Conservation (phyloP, 2,329 filamentous ascomycete genomes). For the Pseudopithomyces chartarum region DNA sequence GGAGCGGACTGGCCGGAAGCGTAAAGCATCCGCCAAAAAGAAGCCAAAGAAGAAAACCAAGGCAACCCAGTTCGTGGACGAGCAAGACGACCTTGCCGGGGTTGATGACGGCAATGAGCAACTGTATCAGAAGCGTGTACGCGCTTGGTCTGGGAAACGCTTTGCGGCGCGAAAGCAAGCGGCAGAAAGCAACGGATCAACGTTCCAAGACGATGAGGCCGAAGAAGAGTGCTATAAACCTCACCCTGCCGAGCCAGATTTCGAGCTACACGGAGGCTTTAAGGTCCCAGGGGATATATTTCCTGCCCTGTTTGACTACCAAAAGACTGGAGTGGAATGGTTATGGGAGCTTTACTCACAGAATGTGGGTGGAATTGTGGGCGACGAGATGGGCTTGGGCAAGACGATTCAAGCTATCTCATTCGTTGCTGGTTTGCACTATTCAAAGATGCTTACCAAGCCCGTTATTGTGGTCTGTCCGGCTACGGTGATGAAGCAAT, state of each 20-base stretch:
- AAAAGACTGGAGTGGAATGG: constrained; percentile 97
- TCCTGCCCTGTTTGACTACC: constrained; percentile 91
- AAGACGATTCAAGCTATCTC: constrained; percentile 86
- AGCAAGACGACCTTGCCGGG: constrained; percentile 61
- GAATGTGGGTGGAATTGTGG: constrained; percentile 89
- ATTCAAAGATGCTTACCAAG: constrained; percentile 81
- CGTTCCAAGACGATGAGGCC: constrained; percentile 36
- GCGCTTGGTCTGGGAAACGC: constrained; percentile 73
- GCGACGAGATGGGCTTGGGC: constrained; percentile 98
- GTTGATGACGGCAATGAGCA: constrained; percentile 89
- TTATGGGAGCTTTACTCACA: constrained; percentile 90
- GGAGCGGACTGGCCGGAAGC: constrained; percentile 46
- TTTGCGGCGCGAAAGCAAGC: constrained; percentile 62
- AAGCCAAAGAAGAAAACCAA: constrained; percentile 26
- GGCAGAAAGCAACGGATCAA: constrained; percentile 39
- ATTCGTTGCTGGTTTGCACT: constrained; percentile 88
- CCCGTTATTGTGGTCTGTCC: constrained; percentile 92
- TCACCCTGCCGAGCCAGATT: constrained; percentile 80
- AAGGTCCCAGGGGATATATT: constrained; percentile 91
- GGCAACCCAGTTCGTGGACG: constrained; percentile 24
- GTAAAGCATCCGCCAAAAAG: constrained; percentile 40
- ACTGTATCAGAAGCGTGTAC: constrained; percentile 76
- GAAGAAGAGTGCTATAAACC: constrained; percentile 80
- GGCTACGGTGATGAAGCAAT: constrained; percentile 93
- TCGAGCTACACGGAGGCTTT: constrained; percentile 74